Evolutionary conservation across 2,329 filamentous ascomycete genomes (phyloP), one percentile per base, ranked within the genome.

Genomic region (Aspergillus arachidicola): DNA sequence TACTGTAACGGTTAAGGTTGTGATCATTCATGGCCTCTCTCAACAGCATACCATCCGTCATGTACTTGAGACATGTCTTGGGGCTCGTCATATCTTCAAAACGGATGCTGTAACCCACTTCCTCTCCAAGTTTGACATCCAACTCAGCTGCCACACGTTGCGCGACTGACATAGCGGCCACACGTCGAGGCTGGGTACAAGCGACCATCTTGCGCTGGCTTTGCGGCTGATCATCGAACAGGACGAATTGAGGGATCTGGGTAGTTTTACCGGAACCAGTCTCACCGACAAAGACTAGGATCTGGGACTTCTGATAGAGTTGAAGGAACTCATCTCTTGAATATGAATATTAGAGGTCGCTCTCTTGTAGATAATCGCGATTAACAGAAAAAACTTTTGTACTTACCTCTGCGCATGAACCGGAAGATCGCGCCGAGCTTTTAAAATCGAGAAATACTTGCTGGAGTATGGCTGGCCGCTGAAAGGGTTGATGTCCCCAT

Each of bases 201-300:
- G 94, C 95, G 63, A 99, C 90, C 80, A 97, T 89, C 83, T 97
- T 97, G 76, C 88, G 86, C 70, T 89, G 89, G 66, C 88, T 83
- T 73, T 98, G 92, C 30, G 95, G 94, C 36, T 97, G 86, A 79
- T 99, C 95, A 81, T 99, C 95, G 84, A 91, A 98, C 46, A 99
- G 88, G 69, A 99, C 94, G 78, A 97, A 99, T 79, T 99, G 95
- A 2, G 95, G 95, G 65, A 99, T 98, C 83, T 99, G 95, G 0
- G 95, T 99, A 5, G 95, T 99, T 84, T 99, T 99, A 82, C 95
- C 95, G 69, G 95, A 99, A 87, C 96, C 95, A 10, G 95, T 99
- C 84, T 99, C 95, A 83, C 95, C 95, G 68, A 99, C 95, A 74
- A 99, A 97, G 73, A 99, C 95, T 65, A 99, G 88, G 70, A 99